phyloP scores from a whole-genome alignment of 225 moss, liverwort and hornwort genomes.

The Straminergon stramineum region DNA sequence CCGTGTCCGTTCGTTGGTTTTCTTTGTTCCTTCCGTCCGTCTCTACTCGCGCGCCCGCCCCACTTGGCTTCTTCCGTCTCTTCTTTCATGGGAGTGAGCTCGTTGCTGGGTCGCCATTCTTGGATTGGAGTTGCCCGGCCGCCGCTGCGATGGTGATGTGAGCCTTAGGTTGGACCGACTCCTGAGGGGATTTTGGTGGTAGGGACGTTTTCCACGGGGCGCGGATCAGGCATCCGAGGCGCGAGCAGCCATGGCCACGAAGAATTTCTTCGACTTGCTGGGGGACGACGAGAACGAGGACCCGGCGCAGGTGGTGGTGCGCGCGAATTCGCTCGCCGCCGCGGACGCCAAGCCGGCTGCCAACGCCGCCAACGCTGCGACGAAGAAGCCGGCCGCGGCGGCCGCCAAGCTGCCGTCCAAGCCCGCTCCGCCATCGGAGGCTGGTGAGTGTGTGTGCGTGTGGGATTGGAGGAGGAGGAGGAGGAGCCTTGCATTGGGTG shows the following conservation, averaged over 20 bases:
- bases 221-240: neutral
- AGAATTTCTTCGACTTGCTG: constrained; percentile 62
- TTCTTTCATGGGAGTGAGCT: constrained; percentile 13
- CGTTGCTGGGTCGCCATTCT: neutral
- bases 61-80: neutral
- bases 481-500: neutral
- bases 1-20: neutral
- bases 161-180: constrained; percentile 1
- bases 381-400: constrained; percentile 19
- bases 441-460: constrained; percentile 15
- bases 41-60: too few relatives aligned
- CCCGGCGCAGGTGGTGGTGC: constrained; percentile 39
- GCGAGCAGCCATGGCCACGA: constrained; percentile 44
- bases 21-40: rapidly evolving
- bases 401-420: constrained; percentile 33
- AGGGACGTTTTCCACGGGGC: neutral
- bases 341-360: constrained; percentile 3
- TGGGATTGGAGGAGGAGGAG: neutral
- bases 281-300: constrained; percentile 69
- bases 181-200: constrained; percentile 22
- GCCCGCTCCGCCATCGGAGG: constrained; percentile 21
- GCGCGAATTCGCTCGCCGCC: constrained; percentile 5
- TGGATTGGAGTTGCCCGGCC: neutral
- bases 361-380: neutral
- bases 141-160: constrained; percentile 30